These are phyloP conservation scores for Wickerhamomyces bovis DNA, from an alignment of 805 yeast species.

Conservation along the genomic window DNA sequence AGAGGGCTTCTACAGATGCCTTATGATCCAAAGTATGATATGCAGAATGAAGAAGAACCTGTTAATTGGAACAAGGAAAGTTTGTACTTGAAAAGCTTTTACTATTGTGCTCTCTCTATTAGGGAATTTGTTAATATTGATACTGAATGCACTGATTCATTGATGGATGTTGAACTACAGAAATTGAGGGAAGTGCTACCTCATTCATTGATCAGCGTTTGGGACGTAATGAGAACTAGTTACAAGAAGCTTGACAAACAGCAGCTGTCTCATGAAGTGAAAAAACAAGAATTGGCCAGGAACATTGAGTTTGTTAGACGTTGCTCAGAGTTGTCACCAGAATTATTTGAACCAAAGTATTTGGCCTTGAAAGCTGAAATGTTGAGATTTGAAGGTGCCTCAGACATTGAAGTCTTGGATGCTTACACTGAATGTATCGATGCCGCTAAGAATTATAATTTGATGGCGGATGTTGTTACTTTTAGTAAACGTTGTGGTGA, in stretches of 20 bases:
- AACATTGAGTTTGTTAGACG: slow-evolving; percentile 25
- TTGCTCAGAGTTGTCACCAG: slow-evolving; percentile 33
- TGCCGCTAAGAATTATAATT: slow-evolving; percentile 26
- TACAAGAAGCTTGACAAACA: slow-evolving; percentile 15
- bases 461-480: slow-evolving; percentile 34
- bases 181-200: slow-evolving; percentile 6
- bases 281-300: slow-evolving; percentile 20
- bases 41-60: slow-evolving; percentile 3
- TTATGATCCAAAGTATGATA: slow-evolving; percentile 13
- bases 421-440: slow-evolving; percentile 40
- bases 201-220: slow-evolving; percentile 4
- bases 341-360: slow-evolving; percentile 33
- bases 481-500: slow-evolving; percentile 37
- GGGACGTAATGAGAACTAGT: background rate
- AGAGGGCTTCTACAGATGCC: slow-evolving; percentile 13
- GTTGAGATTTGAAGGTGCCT: slow-evolving; percentile 16
- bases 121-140: background rate
- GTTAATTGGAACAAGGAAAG: slow-evolving; percentile 1
- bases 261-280: slow-evolving; percentile 15
- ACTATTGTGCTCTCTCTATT: slow-evolving; percentile 3
- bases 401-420: slow-evolving; percentile 36
- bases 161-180: background rate
- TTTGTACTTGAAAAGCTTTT: slow-evolving; percentile 11
- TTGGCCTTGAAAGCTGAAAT: slow-evolving; percentile 31
- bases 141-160: background rate